Conservation (phyloP, 345 rosid species). For the Hibiscus tridactylites region DNA sequence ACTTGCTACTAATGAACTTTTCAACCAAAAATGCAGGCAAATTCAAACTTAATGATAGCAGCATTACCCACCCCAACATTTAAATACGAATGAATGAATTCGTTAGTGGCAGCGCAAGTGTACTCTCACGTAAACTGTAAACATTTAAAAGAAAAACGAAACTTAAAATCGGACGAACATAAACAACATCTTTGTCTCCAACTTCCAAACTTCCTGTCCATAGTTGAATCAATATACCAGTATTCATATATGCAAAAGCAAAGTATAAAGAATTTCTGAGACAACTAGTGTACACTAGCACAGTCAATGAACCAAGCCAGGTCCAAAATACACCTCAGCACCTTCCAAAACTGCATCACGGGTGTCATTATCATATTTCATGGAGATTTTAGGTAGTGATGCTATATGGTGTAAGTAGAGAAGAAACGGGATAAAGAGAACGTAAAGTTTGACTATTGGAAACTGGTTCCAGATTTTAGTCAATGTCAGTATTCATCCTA, state of each 20-base stretch:
- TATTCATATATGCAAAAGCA: neutral
- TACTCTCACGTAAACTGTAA: neutral
- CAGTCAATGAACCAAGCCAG: neutral
- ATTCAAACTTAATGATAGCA: neutral
- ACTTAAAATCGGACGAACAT: neutral
- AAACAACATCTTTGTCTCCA: neutral
- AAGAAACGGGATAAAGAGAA: neutral
- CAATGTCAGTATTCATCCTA: slow-evolving; percentile 9
- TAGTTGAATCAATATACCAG: neutral
- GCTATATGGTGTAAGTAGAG: neutral
- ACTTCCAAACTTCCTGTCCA: neutral
- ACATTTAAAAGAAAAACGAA: neutral
- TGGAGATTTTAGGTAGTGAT: neutral
- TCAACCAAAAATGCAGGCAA: neutral
- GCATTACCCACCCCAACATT: slow-evolving; percentile 1
- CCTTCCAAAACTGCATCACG: slow-evolving; percentile 16
- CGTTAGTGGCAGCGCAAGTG: neutral
- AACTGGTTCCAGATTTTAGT: neutral
- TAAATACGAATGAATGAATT: neutral
- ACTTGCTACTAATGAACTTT: neutral
- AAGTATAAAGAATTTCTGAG: neutral
- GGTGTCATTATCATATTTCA: neutral
- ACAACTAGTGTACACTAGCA: neutral
- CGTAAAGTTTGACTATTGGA: neutral
- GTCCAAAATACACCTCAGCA: slow-evolving; percentile 6